Evolutionary conservation across 345 rosid genomes (phyloP), one percentile per base, ranked within the genome.

Genomic region (Syzygium grande): DNA sequence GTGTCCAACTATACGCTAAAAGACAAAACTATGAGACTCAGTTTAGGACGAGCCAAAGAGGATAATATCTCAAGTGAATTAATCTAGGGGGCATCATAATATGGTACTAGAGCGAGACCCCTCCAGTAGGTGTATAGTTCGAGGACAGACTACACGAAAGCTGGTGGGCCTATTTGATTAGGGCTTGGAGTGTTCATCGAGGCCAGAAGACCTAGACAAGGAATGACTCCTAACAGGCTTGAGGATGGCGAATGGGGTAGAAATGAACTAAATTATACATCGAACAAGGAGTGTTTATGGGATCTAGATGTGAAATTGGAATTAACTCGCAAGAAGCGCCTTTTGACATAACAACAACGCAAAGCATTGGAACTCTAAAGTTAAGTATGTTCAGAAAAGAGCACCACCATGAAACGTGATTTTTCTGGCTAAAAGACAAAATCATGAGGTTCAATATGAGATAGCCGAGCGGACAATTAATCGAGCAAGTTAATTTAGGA

Each of bases 111-210:
- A 65, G 78, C 0, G 3, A 0, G 22, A 65, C 41, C 41, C 22
- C 41, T 65, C 41, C 0, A 3, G 5, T 16, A 30, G 34, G 41
- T 2, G 5, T 30, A 10, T 16, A 3, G 22, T 29, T 65, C 0
- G 2, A 17, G 78, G 34, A 61, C 3, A 61, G 21, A n/a, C 17
- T 5, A 65, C 1, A 1, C 3, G 41, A 17, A 65, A 65, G 2
- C 8, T 1, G 0, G 0, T 30, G 41, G 41, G 41, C 41, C 21
- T 65, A 15, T 65, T 21, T 4, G 5, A 65, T 7, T 3, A 30
- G 78, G 21, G 0, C 0, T 9, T 0, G 29, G 21, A 61, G 21
- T 61, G 73, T 61, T 63, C 0, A 1, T 63, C 1, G 0, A 0
- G 77, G 38, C 5, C 30, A 63, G 0, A 14, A 63, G 5, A 13